Conservation (phyloP, 2,329 filamentous ascomycete species). For the Xylariaceae sp. region DNA sequence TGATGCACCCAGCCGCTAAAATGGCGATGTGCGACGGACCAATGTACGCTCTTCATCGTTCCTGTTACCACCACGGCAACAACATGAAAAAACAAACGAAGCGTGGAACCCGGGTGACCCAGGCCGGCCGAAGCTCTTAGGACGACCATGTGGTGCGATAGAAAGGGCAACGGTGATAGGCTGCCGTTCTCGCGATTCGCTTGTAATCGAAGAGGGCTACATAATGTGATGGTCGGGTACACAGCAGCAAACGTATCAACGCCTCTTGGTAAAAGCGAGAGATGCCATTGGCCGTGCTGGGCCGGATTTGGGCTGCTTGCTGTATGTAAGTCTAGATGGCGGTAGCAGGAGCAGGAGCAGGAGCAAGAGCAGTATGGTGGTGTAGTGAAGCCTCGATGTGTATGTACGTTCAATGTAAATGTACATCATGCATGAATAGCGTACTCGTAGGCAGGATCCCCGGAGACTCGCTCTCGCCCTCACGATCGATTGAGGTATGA, state of each 20-base stretch:
- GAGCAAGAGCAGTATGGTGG: not conserved
- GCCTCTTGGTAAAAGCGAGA: not conserved
- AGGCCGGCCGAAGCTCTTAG: slow-evolving; percentile 4
- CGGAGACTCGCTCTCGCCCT: not conserved
- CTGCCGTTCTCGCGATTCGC: slow-evolving; percentile 11
- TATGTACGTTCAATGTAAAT: not conserved
- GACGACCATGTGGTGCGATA: slow-evolving; percentile 9
- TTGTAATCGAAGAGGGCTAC: not conserved
- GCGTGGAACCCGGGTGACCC: not conserved
- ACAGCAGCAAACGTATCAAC: slow-evolving; percentile 6
- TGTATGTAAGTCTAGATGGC: not conserved
- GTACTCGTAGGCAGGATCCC: not conserved
- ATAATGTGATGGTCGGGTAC: not conserved
- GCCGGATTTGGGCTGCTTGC: slow-evolving; percentile 6
- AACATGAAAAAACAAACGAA: not conserved
- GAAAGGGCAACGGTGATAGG: slow-evolving; percentile 1
- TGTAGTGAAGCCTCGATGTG: not conserved
- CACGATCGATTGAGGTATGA: not conserved
- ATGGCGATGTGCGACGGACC: slow-evolving; percentile 1
- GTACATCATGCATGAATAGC: not conserved
- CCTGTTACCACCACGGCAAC: not conserved
- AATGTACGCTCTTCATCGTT: not conserved
- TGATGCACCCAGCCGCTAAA: slow-evolving; percentile 15
- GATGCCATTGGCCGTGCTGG: slow-evolving; percentile 5
- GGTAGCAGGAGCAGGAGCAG: too few species aligned